Evolutionary conservation across 176 grass and related monocot genomes (phyloP), one percentile per base, ranked within the genome.

Genomic region (Eleusine indica): DNA sequence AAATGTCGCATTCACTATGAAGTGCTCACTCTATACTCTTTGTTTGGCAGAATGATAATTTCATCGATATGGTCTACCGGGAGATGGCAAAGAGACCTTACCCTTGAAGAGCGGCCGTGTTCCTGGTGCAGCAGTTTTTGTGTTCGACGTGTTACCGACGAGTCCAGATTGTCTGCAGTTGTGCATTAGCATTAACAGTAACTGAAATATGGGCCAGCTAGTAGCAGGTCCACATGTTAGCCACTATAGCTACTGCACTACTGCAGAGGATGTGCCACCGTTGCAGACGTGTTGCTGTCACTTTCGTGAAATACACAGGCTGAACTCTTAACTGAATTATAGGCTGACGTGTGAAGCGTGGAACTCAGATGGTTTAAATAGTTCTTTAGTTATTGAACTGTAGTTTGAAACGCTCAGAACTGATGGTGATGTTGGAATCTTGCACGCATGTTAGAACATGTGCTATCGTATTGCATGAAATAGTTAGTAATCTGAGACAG

Each of bases 1-100:
- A 35, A 35, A 35, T 35, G 32, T 35, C 32, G 0, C 32, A 35
- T 35, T n/a, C 14, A 68, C 18, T 70, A 17, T 46, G 46, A 71
- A 70, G 14, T 35, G n/a, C 66, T 91, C 37, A 83, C 3, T 5
- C 19, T 4, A 11, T 18, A 30, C 17, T 5, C 14, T 70, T 35
- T 82, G 12, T 17, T 62, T 58, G 76, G 29, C 92, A 94, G 86
- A 94, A 91, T 47, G 86, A 89, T 58, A 42, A 84, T 65, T 91
- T 94, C 83, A 75, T 94, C 9, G 86, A 94, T 52, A 89, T 89
- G 83, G 37, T 94, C n/a, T 86, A 88, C 40, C 41, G 66, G 66
- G 92, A 94, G 92, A 54, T 94, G 38, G 65, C 81, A 44, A 94
- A 81, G 83, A 77, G 75, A 41, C 83, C 86, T 41, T 73, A 74